These are phyloP conservation scores for Fagopyrum esculentum DNA, from an alignment of 148 eudicot species.

Conservation along the genomic window DNA sequence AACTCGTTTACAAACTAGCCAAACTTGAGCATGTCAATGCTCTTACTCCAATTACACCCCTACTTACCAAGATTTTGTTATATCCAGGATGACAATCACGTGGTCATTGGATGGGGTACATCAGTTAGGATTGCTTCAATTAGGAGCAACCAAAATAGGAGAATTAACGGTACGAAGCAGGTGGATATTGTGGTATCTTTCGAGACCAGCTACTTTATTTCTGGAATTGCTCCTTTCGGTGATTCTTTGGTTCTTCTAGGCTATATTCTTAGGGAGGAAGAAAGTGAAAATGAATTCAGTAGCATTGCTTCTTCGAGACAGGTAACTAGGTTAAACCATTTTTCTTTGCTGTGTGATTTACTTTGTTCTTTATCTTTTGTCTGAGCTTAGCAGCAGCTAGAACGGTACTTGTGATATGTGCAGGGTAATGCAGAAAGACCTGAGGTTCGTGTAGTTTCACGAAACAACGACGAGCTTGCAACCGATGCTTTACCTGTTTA, in stretches of 20 bases:
- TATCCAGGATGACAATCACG: constrained; percentile 72
- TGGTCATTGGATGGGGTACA: constrained; percentile 99
- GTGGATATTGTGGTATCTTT: constrained; percentile 96
- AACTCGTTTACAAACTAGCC: too few species aligned
- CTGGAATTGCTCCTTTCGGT: constrained; percentile 95
- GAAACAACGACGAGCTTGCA: constrained; percentile 95
- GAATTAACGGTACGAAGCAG: constrained; percentile 50
- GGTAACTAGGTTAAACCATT: constrained; percentile 29
- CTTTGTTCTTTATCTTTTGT: not conserved
- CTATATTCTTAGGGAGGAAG: constrained; percentile 79
- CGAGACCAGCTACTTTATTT: constrained; percentile 80
- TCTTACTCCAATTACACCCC: not conserved
- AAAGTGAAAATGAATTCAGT: constrained; percentile 70
- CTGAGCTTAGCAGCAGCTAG: not conserved
- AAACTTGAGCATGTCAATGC: too few species aligned
- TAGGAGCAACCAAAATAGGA: constrained; percentile 37
- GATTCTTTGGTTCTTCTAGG: constrained; percentile 87
- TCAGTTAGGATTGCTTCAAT: constrained; percentile 81
- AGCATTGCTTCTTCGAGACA: constrained; percentile 69
- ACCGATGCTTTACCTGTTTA: constrained; percentile 92
- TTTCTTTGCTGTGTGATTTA: not conserved
- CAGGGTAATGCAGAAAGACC: constrained; percentile 98
- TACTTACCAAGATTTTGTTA: constrained; percentile 18
- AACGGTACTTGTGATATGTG: not conserved
- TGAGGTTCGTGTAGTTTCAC: constrained; percentile 87